Percentiles rank a stretch among this genome's conserved stretches.
phyloP scores from a whole-genome alignment of 495 filamentous ascomycete genomes.

The Pyronema omphalodes region DNA sequence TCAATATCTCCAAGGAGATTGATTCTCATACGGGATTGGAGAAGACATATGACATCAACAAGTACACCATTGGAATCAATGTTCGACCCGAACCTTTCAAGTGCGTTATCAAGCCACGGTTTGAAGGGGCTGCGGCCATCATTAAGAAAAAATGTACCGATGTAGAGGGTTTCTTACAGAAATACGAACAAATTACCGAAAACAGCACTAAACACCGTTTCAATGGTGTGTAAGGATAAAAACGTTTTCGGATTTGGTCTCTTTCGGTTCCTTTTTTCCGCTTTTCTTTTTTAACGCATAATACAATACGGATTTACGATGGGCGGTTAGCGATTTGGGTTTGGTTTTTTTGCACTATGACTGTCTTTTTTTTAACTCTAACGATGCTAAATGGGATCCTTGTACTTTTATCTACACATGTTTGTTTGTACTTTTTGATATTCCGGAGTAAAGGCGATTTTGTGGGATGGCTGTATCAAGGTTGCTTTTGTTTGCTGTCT shows the following conservation, averaged over 20 bases:
- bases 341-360: constrained; percentile 13
- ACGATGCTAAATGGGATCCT: constrained; percentile 7
- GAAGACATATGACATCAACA: constrained; percentile 34
- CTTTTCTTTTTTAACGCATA: not conserved
- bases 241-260: no score
- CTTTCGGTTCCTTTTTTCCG: not conserved
- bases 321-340: not conserved
- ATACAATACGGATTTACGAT: not conserved
- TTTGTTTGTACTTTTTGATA: not conserved
- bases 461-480: not conserved
- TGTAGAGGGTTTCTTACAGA: constrained; percentile 21
- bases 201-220: not conserved
- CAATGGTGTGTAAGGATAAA: no score
- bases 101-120: constrained; percentile 32
- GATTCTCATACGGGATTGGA: constrained; percentile 14
- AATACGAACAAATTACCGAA: constrained; percentile 13
- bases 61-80: constrained; percentile 37
- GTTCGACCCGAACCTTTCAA: constrained; percentile 37
- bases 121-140: constrained; percentile 6
- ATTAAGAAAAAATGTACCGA: constrained; percentile 14
- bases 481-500: not conserved
- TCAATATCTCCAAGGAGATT: constrained; percentile 27
- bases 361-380: constrained; percentile 30
- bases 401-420: no score
- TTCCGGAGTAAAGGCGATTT: not conserved